Evolutionary conservation across 2,329 filamentous ascomycete species (phyloP), one percentile per base, ranked within the genome.

Genomic region (Endothia cerciana): DNA sequence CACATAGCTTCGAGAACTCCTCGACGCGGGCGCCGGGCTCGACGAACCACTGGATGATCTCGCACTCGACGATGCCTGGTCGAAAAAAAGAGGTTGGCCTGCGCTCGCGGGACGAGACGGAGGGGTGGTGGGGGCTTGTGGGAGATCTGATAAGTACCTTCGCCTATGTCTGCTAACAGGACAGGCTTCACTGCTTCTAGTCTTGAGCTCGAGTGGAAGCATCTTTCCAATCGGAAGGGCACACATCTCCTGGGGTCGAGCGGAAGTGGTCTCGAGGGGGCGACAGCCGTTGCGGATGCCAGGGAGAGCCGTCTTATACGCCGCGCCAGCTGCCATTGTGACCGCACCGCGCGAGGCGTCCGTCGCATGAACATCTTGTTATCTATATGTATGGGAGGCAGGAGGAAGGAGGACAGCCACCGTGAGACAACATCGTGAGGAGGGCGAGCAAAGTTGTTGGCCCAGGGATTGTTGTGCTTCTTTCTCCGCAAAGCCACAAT

Each of bases 21-120:
- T 99, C 94, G 72, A 99, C 94, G 65, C 91, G 89, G 43, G 95
- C 95, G 66, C 94, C 94, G 60, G 96, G 93, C 79, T 97, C 91
- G 71, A 99, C 94, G 77, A 98, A 99, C 95, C 95, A 99, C 82
- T 99, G 95, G 74, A 98, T 98, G 74, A 99, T 92, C 79, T 99
- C 95, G 75, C 95, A 97, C 81, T 99, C 95, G 76, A 95, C 94
- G 74, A 98, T 99, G 64, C 95, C 95, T 95, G 72, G 51, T 60
- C 62, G n/a, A 64, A 59, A n/a, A 28, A 59, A 57, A 43, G 22
- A 60, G n/a, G 62, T 55, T 40, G 57, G 56, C 63, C n/a, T 47
- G 19, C 43, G 56, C 64, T 43, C 19, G 4, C n/a, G 17, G 8
- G 19, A 41, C n/a, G 40, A n/a, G 56, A 41, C 13, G 11, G n/a